Percentiles rank a stretch among this genome's conserved stretches.
phyloP scores from a whole-genome alignment of 345 rosid genomes.

The Trapa incisa region DNA sequence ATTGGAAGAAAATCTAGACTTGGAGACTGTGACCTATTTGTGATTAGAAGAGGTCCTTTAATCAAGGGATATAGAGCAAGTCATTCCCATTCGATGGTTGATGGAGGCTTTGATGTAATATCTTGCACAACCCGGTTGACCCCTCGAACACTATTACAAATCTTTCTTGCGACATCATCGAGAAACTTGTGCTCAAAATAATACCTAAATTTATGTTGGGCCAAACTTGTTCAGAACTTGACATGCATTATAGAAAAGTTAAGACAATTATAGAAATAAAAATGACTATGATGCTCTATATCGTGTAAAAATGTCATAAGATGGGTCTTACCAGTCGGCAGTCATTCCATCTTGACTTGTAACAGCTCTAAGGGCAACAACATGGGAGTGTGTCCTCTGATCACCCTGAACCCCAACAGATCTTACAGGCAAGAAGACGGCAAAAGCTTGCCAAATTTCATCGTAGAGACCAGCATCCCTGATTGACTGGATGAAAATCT shows the following conservation, averaged over 20 bases:
- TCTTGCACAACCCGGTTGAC: constrained; percentile 95
- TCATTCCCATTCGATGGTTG: constrained; percentile 97
- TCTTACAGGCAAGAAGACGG: constrained; percentile 87
- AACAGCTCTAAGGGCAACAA: constrained; percentile 96
- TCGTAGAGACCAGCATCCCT: constrained; percentile 94
- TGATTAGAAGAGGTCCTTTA: background rate
- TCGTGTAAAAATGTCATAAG: background rate
- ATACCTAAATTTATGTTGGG: constrained; percentile 40
- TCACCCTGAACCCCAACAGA: constrained; percentile 99
- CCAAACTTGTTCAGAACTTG: background rate
- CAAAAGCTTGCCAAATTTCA: constrained; percentile 97
- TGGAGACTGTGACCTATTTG: background rate
- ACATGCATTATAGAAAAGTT: background rate
- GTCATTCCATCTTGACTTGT: constrained; percentile 99
- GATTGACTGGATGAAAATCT: constrained; percentile 90
- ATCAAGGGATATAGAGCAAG: background rate
- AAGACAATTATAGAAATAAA: background rate
- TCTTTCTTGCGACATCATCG: constrained; percentile 70
- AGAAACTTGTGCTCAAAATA: constrained; percentile 89
- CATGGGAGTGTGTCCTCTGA: constrained; percentile 98
- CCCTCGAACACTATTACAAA: constrained; percentile 89
- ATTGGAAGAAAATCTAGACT: too few relatives aligned
- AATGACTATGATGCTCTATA: background rate
- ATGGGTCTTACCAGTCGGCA: constrained; percentile 69
- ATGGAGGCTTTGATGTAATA: constrained; percentile 96